phyloP scores from a whole-genome alignment of 495 filamentous ascomycete genomes.

The Chlorociboria aeruginascens region DNA sequence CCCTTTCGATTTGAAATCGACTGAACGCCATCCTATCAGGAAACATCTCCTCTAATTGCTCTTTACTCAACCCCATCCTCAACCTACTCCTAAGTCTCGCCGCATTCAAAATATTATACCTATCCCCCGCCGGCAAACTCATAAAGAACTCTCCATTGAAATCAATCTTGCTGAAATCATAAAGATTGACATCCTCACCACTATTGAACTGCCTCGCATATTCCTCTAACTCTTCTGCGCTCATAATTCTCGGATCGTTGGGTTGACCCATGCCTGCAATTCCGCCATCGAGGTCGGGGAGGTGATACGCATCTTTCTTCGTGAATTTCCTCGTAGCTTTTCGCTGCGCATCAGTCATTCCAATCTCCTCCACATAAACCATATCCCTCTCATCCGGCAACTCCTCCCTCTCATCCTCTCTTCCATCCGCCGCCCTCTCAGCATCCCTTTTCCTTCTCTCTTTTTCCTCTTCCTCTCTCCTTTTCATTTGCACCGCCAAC shows the following conservation, averaged over 20 bases:
- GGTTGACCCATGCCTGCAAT: constrained; percentile 77
- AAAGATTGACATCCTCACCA: constrained; percentile 94
- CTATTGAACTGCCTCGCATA: constrained; percentile 85
- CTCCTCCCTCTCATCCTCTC: constrained; percentile 47
- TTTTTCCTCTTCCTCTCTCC: constrained; percentile 72
- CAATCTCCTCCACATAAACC: constrained; percentile 79
- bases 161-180: constrained; percentile 97
- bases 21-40: constrained; percentile 97
- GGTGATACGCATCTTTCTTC: constrained; percentile 88
- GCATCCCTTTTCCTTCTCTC: constrained; percentile 43
- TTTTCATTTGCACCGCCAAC: constrained; percentile 85
- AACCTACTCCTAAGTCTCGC: constrained; percentile 75
- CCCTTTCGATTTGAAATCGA: constrained; percentile 88
- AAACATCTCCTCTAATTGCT: constrained; percentile 92
- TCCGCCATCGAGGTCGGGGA: constrained; percentile 67
- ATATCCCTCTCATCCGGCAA: constrained; percentile 50
- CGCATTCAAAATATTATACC: constrained; percentile 95
- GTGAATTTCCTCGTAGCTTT: constrained; percentile 64
- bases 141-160: constrained; percentile 89
- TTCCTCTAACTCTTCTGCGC: constrained; percentile 78
- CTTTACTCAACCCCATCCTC: constrained; percentile 91
- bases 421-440: constrained; percentile 6
- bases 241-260: constrained; percentile 92
- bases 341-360: constrained; percentile 69
- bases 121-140: constrained; percentile 77